Conservation (phyloP, 106 monocot genomes). For the Alisma plantagoaquatica region DNA sequence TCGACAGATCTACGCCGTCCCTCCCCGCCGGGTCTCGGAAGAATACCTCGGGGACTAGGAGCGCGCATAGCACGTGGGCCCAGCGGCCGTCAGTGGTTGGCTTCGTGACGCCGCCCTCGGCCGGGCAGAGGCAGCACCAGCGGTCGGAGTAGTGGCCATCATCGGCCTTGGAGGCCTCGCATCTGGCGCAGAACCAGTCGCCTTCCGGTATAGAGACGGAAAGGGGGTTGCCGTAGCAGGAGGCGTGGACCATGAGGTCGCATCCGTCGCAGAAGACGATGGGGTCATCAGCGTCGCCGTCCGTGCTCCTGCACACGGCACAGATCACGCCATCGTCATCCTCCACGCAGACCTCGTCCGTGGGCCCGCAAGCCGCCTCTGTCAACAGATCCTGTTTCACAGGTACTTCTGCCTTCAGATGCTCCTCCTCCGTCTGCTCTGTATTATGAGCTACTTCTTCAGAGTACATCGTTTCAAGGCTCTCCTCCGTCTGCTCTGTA, state of each 20-base stretch:
- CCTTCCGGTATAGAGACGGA: constrained; percentile 48
- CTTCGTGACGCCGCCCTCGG: constrained; percentile 55
- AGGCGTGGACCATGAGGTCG: constrained; percentile 76
- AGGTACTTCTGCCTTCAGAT: too few relatives aligned
- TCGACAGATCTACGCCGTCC: constrained; percentile 58
- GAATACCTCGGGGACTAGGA: constrained; percentile 88
- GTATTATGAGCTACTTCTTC: too few relatives aligned
- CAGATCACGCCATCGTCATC: constrained; percentile 76
- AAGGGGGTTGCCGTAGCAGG: constrained; percentile 87
- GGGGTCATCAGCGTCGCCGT: constrained; percentile 62
- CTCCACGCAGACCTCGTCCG: too few relatives aligned
- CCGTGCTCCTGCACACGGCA: constrained; percentile 74
- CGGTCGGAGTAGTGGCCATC: neutral
- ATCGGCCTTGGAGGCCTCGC: constrained; percentile 6
- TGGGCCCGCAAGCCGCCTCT: too few relatives aligned
- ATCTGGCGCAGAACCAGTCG: constrained; percentile 77
- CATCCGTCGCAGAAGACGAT: constrained; percentile 98
- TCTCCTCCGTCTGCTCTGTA: too few relatives aligned
- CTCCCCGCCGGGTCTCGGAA: constrained; percentile 63
- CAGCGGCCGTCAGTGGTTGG: constrained; percentile 38
- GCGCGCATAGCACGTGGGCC: constrained; percentile 71
- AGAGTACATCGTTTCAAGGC: too few relatives aligned
- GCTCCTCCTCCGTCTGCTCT: too few relatives aligned
- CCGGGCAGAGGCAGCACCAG: constrained; percentile 67
- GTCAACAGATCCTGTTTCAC: too few relatives aligned